Base-by-base conservation (phyloP, 2,329 filamentous ascomycete species). In the Aspergillus transmontanensis region DNA sequence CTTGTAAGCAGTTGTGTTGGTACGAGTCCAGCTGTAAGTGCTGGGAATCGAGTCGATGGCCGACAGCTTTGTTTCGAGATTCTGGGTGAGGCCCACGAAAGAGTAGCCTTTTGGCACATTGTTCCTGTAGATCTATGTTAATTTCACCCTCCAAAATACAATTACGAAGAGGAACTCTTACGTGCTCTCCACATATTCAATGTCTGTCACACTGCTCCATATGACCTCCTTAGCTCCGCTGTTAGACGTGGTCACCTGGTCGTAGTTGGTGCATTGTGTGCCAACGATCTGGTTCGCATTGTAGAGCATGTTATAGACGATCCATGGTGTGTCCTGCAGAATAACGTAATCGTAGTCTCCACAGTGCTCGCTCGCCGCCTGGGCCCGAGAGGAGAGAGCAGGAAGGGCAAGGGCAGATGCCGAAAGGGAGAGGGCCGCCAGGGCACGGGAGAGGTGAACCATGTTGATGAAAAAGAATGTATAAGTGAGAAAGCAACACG, bases 231-330 rank as follows among this genome's bases (percentile, higher is more conserved):
- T 73, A 21, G 71, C 71, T 7, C 78, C 77, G n/a, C 67, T 68
- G 16, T 65, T 55, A 16, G 65, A 63, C 2, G 71, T 75, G 0
- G 71, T 68, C 14, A 76, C 71, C 39, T 71, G 68, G 21, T 75
- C 73, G 66, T 78, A 82, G 53, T 72, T 72, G 1, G 79, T 81
- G 70, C 80, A 82, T 45, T 75, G 75, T 19, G 73, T 77, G 9
- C 80, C 80, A 9, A 72, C 71, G 45, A 79, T 80, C 55, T 73
- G 65, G 34, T 74, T 69, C 57, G 77, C 75, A 66, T 79, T 79
- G 72, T 82, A 82, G 61, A 79, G 78, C 79, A 82, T 82, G 66
- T 79, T 80, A 68, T 75, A 81, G 19, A 82, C 78, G 48, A 82
- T 81, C 79, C 79, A 81, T 10, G 78, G 78, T 0, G 79, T 80